phyloP scores from a whole-genome alignment of 148 eudicot genomes.

The Dysphania ambrosioides region DNA sequence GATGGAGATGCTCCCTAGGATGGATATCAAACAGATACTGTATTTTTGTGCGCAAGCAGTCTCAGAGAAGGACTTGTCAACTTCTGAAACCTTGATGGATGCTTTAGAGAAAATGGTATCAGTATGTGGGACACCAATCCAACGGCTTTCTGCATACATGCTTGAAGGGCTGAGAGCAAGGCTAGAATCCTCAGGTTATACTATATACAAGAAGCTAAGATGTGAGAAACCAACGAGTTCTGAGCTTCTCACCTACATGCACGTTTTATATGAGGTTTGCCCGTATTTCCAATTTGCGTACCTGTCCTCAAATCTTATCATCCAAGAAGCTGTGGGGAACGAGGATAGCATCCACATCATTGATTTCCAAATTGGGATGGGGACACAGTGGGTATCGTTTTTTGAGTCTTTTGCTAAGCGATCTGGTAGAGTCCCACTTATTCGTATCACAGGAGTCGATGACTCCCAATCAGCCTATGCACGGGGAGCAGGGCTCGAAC shows the following conservation, averaged over 20 bases:
- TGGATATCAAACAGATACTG: slow-evolving; percentile 64
- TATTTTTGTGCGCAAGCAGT: slow-evolving; percentile 60
- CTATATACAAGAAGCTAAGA: slow-evolving; percentile 69
- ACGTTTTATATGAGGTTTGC: slow-evolving; percentile 52
- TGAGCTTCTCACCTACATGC: slow-evolving; percentile 79
- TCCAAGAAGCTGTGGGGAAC: slow-evolving; percentile 59
- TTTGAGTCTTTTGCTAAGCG: slow-evolving; percentile 49
- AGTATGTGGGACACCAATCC: slow-evolving; percentile 64
- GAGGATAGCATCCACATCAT: slow-evolving; percentile 71
- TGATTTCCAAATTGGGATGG: slow-evolving; percentile 84
- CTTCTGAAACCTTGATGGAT: slow-evolving; percentile 43
- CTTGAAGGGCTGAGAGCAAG: slow-evolving; percentile 83
- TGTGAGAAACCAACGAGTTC: slow-evolving; percentile 71
- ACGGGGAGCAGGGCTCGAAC: slow-evolving; percentile 73
- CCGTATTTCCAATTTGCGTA: slow-evolving; percentile 82
- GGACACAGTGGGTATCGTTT: slow-evolving; percentile 72
- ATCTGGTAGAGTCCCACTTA: slow-evolving; percentile 66
- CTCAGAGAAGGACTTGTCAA: slow-evolving; percentile 38
- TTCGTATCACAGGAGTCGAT: slow-evolving; percentile 86
- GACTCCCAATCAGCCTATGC: slow-evolving; percentile 70
- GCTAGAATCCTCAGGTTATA: slow-evolving; percentile 56
- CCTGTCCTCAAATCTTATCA: slow-evolving; percentile 54
- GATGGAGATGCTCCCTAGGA: slow-evolving; percentile 38
- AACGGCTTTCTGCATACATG: slow-evolving; percentile 82
- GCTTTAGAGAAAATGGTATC: slow-evolving; percentile 64